Evolutionary conservation across 2,329 filamentous ascomycete species (phyloP), one percentile per base, ranked within the genome.

Genomic region (Colletotrichum nymphaeae): DNA sequence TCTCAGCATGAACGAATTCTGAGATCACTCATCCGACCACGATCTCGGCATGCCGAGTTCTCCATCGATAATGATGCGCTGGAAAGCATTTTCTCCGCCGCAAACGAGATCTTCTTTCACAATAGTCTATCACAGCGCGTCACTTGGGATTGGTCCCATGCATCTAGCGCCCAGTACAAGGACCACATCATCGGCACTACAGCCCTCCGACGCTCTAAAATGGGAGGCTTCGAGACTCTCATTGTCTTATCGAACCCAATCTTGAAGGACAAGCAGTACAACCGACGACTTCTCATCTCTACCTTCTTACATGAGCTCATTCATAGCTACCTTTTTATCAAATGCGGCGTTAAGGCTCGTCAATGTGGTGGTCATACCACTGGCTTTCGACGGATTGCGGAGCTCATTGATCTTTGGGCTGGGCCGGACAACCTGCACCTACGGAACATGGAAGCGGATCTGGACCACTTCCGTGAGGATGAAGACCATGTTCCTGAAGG

Each of bases 241-340:
- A 91, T 93, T 63, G 87, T 91, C 5, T 82, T 93, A 14, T 92
- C 90, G 4, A 85, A 86, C 2, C 87, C 89, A 0, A 90, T 92
- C 16, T 84, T 92, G n/a, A 84, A 83, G 52, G 85, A 88, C 75
- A 84, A 81, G 16, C 85, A 83, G 62, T 93, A 90, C 79, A 91
- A 90, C 78, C 83, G 90, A 5, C 85, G 89, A 7, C 83, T 93
- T 19, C 85, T 93, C 67, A 91, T 93, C 62, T 90, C 89, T 7
- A 91, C 91, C 0, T 92, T 93, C 75, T 78, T 93, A 59, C 91
- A 93, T 78, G 91, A 93, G 80, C 86, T 92, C 76, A 90, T 93
- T 60, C 91, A 93, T 81, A 90, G 90, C 80, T 93, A 91, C 77
- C 83, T 93, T 19, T 93, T 93, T 75, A 87, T 93, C 69, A 84